phyloP scores from a whole-genome alignment of 106 monocot species.

The Platanthera guangdongensis region DNA sequence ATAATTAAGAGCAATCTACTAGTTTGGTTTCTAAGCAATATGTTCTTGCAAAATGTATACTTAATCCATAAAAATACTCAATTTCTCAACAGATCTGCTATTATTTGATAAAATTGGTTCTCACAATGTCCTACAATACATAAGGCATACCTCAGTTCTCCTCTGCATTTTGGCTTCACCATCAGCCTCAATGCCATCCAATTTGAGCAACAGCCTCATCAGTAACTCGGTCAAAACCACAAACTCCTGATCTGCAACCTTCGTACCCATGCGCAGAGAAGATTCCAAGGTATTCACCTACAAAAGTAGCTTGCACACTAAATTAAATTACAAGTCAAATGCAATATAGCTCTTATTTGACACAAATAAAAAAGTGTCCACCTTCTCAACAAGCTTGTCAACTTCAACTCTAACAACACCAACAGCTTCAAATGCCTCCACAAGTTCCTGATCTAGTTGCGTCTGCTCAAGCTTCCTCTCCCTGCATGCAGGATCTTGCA shows the following conservation, averaged over 20 bases:
- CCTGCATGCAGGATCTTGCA: slow-evolving; percentile 73
- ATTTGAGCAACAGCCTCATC: slow-evolving; percentile 79
- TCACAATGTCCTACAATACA: neutral
- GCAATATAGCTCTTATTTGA: neutral
- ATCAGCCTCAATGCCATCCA: slow-evolving; percentile 81
- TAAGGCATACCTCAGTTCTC: slow-evolving; percentile 52
- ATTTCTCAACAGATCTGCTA: neutral
- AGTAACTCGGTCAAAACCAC: slow-evolving; percentile 63
- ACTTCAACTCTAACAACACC: slow-evolving; percentile 52
- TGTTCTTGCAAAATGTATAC: neutral
- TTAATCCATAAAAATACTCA: neutral
- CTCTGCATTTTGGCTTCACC: slow-evolving; percentile 83
- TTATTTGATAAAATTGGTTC: neutral
- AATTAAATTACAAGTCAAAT: neutral
- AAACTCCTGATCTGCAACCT: slow-evolving; percentile 68
- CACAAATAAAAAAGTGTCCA: neutral
- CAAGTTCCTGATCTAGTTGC: slow-evolving; percentile 29
- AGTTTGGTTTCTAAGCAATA: neutral
- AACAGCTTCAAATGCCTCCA: slow-evolving; percentile 68
- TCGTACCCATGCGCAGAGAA: slow-evolving; percentile 37
- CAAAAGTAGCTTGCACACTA: neutral
- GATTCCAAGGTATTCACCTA: slow-evolving; percentile 55
- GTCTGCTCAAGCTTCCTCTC: slow-evolving; percentile 47
- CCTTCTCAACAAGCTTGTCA: slow-evolving; percentile 71
- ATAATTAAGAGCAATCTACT: neutral